Evolutionary conservation across 495 filamentous ascomycete species (phyloP), one percentile per base, ranked within the genome.

Genomic region (Evernia prunastri): DNA sequence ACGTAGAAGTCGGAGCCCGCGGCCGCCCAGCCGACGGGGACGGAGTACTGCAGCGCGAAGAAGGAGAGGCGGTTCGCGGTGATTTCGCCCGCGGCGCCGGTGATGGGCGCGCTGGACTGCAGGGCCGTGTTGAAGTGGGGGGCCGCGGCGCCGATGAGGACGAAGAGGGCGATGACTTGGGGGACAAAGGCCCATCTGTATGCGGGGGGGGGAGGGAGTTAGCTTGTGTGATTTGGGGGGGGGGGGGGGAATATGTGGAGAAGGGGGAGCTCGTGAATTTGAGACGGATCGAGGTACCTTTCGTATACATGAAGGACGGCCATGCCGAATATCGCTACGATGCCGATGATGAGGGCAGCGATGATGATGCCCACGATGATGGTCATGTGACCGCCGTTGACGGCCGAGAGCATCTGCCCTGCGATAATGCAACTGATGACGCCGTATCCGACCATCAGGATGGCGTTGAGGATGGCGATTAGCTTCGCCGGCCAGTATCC

Each of bases 401-500:
- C 72, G 25, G 76, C 80, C 23, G 80, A 84, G 42, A 87, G 68
- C 60, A 88, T 72, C 68, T 85, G 76, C 27, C 84, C 77, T 61
- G 80, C 77, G 56, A 84, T 69, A 51, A 78, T 72, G 59, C 78
- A 80, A 68, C 84, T 83, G 65, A 91, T 81, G 74, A 89, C 82
- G 56, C 81, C 78, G 64, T 89, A 91, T 1, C 66, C 89, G 36
- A 90, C 65, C 69, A 89, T 81, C 33, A 88, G 81, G 58, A 90
- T 81, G 15, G 91, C 76, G 63, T 90, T 90, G 27, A 92, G 72
- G 0, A 85, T 33, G 36, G 82, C 83, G 62, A 86, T 84, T 11
- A 90, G 66, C 73, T 89, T 90, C 57, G 82, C 81, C 3, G 89
- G 88, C 75, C 86, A 91, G 74, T 87, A 91, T 9, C 89, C 89